Percentiles rank a stretch among this genome's conserved stretches.
phyloP scores from a whole-genome alignment of 768 basidiomycete genomes.

The Suillus alpinus region DNA sequence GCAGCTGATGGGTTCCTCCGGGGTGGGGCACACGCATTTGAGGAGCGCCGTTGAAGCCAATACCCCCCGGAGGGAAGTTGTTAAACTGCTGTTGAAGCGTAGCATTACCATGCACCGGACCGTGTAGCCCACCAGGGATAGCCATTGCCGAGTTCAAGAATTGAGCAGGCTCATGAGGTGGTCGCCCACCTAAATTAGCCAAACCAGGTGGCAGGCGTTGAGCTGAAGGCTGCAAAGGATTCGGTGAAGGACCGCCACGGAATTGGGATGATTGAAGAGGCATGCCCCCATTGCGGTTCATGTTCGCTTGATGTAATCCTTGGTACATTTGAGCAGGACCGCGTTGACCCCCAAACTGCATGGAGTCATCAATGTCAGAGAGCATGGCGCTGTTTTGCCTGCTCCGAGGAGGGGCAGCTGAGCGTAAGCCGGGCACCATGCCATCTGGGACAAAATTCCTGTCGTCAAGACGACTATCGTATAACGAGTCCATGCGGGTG shows the following conservation, averaged over 20 bases:
- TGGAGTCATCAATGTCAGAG: slow-evolving; percentile 62
- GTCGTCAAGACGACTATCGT: slow-evolving; percentile 73
- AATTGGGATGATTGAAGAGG: slow-evolving; percentile 61
- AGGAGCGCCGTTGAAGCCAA: slow-evolving; percentile 41
- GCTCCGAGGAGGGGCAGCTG: slow-evolving; percentile 58
- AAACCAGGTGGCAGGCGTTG: slow-evolving; percentile 78
- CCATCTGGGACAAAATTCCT: slow-evolving; percentile 80
- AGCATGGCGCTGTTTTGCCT: slow-evolving; percentile 54
- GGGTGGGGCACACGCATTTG: slow-evolving; percentile 53
- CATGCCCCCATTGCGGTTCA: slow-evolving; percentile 49
- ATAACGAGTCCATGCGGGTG: slow-evolving; percentile 60
- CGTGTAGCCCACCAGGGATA: slow-evolving; percentile 45
- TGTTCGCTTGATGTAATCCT: slow-evolving; percentile 47
- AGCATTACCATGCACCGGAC: slow-evolving; percentile 43
- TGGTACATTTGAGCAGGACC: slow-evolving; percentile 57
- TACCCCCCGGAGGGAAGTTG: slow-evolving; percentile 44
- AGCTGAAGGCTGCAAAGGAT: slow-evolving; percentile 40
- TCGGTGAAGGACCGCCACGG: slow-evolving; percentile 71
- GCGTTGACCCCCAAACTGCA: slow-evolving; percentile 62
- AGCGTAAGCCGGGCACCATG: slow-evolving; percentile 80
- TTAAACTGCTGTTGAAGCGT: slow-evolving; percentile 52
- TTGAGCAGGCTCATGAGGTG: slow-evolving; percentile 75
- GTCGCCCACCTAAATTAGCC: slow-evolving; percentile 78
- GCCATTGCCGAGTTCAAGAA: slow-evolving; percentile 45
- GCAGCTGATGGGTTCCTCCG: slow-evolving; percentile 42